Percentiles rank a stretch among this genome's conserved stretches.
These are phyloP conservation scores for Candida glucosophila DNA, from an alignment of 1,139 yeast genomes.

Conservation along the genomic window DNA sequence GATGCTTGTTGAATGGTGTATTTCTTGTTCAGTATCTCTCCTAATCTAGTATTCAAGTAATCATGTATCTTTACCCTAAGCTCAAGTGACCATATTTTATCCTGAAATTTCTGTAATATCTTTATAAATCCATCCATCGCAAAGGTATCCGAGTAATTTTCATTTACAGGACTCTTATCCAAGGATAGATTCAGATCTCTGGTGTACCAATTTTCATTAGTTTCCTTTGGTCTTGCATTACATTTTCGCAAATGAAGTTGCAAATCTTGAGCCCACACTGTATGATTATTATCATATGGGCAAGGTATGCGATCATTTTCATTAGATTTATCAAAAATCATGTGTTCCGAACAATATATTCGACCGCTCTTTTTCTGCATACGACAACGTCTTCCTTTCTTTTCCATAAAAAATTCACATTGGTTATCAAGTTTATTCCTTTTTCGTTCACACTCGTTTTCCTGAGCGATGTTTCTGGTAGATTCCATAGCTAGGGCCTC, in stretches of 20 bases:
- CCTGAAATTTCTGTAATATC: constrained; percentile 11
- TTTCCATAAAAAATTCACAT: constrained; percentile 40
- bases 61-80: constrained; percentile 13
- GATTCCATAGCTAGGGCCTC: too few relatives aligned
- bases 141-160: too few relatives aligned
- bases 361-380: constrained; percentile 48
- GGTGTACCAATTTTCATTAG: constrained; percentile 34
- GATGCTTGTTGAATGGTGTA: constrained; percentile 83
- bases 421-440: too few relatives aligned
- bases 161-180: background rate
- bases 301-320: constrained; percentile 52
- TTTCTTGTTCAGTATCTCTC: constrained; percentile 49
- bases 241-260: constrained; percentile 56
- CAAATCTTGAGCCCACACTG: constrained; percentile 56
- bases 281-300: constrained; percentile 69
- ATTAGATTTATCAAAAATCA: constrained; percentile 12
- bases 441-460: too few relatives aligned
- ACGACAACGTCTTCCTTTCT: constrained; percentile 49
- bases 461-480: too few relatives aligned
- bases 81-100: constrained; percentile 11
- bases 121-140: constrained; percentile 25
- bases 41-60: constrained; percentile 29
- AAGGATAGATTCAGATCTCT: constrained; percentile 17
- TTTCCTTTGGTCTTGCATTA: constrained; percentile 30
- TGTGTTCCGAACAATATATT: constrained; percentile 58